These are phyloP conservation scores for Cordyceps javanica DNA, from an alignment of 2,329 filamentous ascomycete species.

Conservation along the genomic window DNA sequence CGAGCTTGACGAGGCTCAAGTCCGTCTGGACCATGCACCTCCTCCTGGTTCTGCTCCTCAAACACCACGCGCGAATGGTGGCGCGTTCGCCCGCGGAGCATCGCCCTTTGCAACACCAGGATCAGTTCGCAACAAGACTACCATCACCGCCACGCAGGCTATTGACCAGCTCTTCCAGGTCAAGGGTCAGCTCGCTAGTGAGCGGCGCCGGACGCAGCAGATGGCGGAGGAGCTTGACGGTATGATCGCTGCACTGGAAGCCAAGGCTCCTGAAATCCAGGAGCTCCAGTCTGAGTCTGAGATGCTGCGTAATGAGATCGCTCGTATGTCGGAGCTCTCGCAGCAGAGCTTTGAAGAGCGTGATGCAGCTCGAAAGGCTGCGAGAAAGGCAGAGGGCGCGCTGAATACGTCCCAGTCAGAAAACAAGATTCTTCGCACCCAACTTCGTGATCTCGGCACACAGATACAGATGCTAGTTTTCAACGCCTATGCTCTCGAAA, in stretches of 20 bases:
- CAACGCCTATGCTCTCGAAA: conserved; percentile 76
- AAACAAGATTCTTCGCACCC: conserved; percentile 72
- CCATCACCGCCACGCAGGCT: conserved; percentile 54
- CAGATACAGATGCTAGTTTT: conserved; percentile 88
- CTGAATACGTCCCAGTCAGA: conserved; percentile 60
- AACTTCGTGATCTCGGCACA: conserved; percentile 81
- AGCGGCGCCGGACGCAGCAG: conserved; percentile 68
- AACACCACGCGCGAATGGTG: conserved; percentile 56
- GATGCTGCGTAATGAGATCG: conserved; percentile 70
- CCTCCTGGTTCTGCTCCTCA: conserved; percentile 47
- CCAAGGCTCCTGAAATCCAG: conserved; percentile 79
- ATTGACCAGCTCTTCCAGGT: conserved; percentile 60
- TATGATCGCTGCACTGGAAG: conserved; percentile 78
- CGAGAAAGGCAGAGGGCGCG: conserved; percentile 71
- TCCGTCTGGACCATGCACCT: conserved; percentile 37
- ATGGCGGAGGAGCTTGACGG: conserved; percentile 75
- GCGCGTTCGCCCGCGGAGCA: conserved; percentile 42
- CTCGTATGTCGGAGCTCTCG: conserved; percentile 78
- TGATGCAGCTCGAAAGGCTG: conserved; percentile 70
- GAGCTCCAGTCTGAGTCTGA: conserved; percentile 78
- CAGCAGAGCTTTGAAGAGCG: conserved; percentile 77
- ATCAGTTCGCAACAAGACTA: conserved; percentile 49
- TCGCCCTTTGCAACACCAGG: conserved; percentile 59
- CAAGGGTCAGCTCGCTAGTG: conserved; percentile 66
- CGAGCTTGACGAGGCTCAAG: conserved; percentile 49